Percentiles rank a stretch among this genome's conserved stretches.
phyloP scores from a whole-genome alignment of 805 yeast species.

The Ogataea populi-albae region DNA sequence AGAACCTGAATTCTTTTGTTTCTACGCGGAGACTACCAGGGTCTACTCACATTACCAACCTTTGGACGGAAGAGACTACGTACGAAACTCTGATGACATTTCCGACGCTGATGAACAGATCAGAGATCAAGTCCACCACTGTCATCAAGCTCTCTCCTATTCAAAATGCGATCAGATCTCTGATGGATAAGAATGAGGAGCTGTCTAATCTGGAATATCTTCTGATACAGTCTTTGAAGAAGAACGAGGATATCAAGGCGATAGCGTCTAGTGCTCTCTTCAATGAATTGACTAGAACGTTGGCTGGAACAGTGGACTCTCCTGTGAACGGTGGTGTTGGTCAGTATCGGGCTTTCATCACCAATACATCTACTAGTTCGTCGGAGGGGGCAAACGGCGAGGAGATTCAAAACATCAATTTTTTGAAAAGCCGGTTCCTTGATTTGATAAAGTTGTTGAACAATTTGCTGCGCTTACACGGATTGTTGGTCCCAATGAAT shows the following conservation, averaged over 20 bases:
- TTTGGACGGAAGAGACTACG: slow-evolving; percentile 87
- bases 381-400: slow-evolving; percentile 21
- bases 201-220: slow-evolving; percentile 63
- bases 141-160: slow-evolving; percentile 71
- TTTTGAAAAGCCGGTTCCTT: slow-evolving; percentile 52
- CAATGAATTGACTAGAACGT: slow-evolving; percentile 63
- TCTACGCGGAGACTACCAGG: slow-evolving; percentile 72
- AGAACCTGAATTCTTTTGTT: slow-evolving; percentile 67
- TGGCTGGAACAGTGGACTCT: slow-evolving; percentile 85
- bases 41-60: slow-evolving; percentile 62
- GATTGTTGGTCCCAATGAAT: slow-evolving; percentile 52
- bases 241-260: slow-evolving; percentile 32
- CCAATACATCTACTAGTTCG: slow-evolving; percentile 34
- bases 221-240: slow-evolving; percentile 47
- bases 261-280: slow-evolving; percentile 40
- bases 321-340: slow-evolving; percentile 94
- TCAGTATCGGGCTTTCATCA: slow-evolving; percentile 70
- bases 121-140: slow-evolving; percentile 55
- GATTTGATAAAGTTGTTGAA: slow-evolving; percentile 65
- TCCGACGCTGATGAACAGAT: slow-evolving; percentile 86
- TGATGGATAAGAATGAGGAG: slow-evolving; percentile 68
- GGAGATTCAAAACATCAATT: slow-evolving; percentile 20
- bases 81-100: slow-evolving; percentile 72
- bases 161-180: slow-evolving; percentile 71
- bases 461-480: slow-evolving; percentile 68